These are phyloP conservation scores for Sporothrix globosa DNA, from an alignment of 2,329 filamentous ascomycete species.

Conservation along the genomic window DNA sequence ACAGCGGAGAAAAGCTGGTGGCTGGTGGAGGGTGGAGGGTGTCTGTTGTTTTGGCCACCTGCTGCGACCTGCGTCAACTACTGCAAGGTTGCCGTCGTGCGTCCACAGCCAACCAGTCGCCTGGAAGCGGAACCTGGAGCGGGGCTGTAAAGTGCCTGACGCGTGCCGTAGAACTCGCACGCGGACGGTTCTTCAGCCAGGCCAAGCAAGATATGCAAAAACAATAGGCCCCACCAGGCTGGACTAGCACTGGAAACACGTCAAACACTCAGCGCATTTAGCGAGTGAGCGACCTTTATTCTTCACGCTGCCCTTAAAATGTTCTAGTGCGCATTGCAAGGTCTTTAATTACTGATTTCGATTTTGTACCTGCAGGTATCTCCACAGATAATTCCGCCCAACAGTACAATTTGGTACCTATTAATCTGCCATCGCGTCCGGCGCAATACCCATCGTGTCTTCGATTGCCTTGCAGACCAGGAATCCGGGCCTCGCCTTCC, in stretches of 20 bases:
- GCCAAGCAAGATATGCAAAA: slow-evolving; percentile 19
- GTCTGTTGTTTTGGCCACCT: slow-evolving; percentile 16
- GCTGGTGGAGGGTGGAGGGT: slow-evolving; percentile 29
- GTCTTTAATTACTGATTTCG: slow-evolving; percentile 20
- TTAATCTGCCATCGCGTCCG: slow-evolving; percentile 27
- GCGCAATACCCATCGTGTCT: background rate
- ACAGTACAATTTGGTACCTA: background rate
- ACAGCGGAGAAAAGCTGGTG: slow-evolving; percentile 2
- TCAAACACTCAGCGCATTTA: slow-evolving; percentile 15
- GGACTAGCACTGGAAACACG: background rate
- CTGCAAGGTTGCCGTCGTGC: background rate
- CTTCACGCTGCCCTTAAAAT: background rate
- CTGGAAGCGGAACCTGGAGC: background rate
- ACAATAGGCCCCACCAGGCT: background rate
- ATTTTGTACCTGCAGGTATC: background rate
- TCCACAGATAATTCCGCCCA: rapidly evolving
- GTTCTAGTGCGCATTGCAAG: slow-evolving; percentile 28
- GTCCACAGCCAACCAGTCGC: slow-evolving; percentile 16
- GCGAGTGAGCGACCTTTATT: background rate
- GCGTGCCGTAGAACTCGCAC: slow-evolving; percentile 12
- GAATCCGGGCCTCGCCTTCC: slow-evolving; percentile 17
- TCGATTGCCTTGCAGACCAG: slow-evolving; percentile 6
- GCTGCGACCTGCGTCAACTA: too few species aligned
- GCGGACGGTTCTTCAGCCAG: slow-evolving; percentile 6
- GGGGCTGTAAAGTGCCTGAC: slow-evolving; percentile 13